Evolutionary conservation across 2,329 filamentous ascomycete genomes (phyloP), one percentile per base, ranked within the genome.

Genomic region (Mycosphaerelloides madeirae): DNA sequence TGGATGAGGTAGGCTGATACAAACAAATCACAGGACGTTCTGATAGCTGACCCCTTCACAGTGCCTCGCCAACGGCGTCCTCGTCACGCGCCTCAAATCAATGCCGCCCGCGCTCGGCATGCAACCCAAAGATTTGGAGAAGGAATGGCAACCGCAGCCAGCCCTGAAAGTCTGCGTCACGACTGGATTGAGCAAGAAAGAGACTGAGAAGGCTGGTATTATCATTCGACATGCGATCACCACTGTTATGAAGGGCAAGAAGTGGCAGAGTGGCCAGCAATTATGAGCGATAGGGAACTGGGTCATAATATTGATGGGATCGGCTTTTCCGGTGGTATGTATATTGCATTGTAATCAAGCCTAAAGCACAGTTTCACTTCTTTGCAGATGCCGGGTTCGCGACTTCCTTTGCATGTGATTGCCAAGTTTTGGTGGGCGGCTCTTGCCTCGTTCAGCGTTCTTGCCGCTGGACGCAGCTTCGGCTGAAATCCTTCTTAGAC

Each of bases 91-190:
- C 38, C 74, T 95, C 33, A 97, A 94, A 73, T 81, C 78, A 29
- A 80, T 85, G 63, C 85, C 88, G 1, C 49, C 60, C 6, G 65
- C 67, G 6, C 62, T 80, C 29, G 78, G 83, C 34, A 80, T 80
- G 3, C 71, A 75, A 37, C 76, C 81, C 12, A 84, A 84, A 61
- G 85, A 90, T 46, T 76, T 80, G 28, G 62, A 61, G 29, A 59
- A 59, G 33, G 77, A 76, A 29, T 87, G 84, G 73, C 77, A 79
- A 48, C 74, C 83, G n/a, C 76, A 79, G 56, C 87, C 93, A 8
- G 87, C 88, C 1, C 76, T 98, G 50, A 96, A 97, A 70, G 80
- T 97, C 11, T 97, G 91, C 63, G 75, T 96, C 42, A 95, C 90
- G 0, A 86, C 80, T 4, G 93, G 86, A 1, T 72, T 98, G 50